These are phyloP conservation scores for Bretziella fagacearum DNA, from an alignment of 2,329 filamentous ascomycete genomes.

Conservation along the genomic window DNA sequence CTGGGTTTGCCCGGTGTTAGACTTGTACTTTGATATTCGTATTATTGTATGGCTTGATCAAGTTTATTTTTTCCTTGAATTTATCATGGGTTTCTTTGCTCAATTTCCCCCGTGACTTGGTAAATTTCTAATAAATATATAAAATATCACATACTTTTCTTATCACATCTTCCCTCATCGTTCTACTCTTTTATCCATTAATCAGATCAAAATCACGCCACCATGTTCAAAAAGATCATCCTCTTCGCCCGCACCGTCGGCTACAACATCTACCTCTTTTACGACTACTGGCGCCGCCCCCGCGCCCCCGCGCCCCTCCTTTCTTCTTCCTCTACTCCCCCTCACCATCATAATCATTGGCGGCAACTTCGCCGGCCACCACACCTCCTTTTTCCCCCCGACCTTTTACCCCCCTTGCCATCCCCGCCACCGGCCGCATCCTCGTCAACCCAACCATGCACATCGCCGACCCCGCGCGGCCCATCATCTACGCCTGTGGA, in stretches of 20 bases:
- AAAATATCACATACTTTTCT: no score
- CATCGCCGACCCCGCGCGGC: conserved; percentile 29
- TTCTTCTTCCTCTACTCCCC: conserved; percentile 16
- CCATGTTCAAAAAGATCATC: conserved; percentile 17
- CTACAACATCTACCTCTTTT: conserved; percentile 18
- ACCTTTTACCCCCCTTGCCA: conserved; percentile 26
- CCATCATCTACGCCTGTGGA: conserved; percentile 44
- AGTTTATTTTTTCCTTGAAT: no score
- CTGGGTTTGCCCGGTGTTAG: no score
- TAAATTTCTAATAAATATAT: no score
- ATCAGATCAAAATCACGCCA: conserved; percentile 7
- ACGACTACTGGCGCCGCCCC: conserved; percentile 14
- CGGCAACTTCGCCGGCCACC: conserved; percentile 39
- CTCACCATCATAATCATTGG: conserved; percentile 39
- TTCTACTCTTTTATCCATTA: background rate
- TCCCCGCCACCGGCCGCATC: conserved; percentile 33
- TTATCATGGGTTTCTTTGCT: no score
- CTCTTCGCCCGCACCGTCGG: conserved; percentile 20
- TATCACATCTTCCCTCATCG: background rate
- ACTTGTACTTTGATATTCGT: no score
- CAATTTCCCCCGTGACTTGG: no score
- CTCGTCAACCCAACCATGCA: conserved; percentile 40
- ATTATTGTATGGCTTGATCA: no score
- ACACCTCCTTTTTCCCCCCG: conserved; percentile 28
- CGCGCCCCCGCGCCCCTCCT: conserved; percentile 12